Evolutionary conservation across 345 rosid species (phyloP), one percentile per base, ranked within the genome.

Genomic region (Pelargonium nanum): DNA sequence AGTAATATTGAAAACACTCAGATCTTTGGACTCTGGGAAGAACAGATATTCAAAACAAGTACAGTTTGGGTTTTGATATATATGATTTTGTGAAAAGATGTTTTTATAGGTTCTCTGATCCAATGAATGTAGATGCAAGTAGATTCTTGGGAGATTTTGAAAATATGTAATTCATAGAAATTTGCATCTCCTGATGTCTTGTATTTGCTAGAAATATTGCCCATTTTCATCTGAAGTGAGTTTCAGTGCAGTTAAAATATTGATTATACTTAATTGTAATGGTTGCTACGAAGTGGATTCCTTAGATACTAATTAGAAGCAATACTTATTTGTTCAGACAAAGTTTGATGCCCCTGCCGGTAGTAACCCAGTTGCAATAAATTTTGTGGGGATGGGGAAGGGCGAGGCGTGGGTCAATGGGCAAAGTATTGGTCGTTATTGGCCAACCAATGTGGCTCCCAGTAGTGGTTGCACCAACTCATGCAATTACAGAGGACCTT

Each of bases 331-430:
- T 52, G 52, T 59, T 40, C 77, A 92, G 98, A 89, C 88, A 12
- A 81, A 67, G 44, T 82, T 92, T 62, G 75, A 78, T 62, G 81
- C 84, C 59, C 96, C 96, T n/a, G 74, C 78, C 32, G 95, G 95
- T 2, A 72, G 71, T 34, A 81, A 77, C 53, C 91, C 98, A 1
- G 68, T 89, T 21, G 96, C 96, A 19, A 59, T 92, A 60, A 96
- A 92, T 80, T 87, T 89, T 79, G 80, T 82, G 0, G 96, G 93
- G 50, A 75, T 86, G 91, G 95, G 91, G 24, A 92, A 92, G 71
- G 98, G 98, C 12, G 86, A 82, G 74, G 98, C 96, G 10, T 92
- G 98, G 98, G 89, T 92, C 58, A 92, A 92, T 24, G 96, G 96
- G 67, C 91, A 87, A 73, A 89, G 98, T 73, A 89, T 89, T 60